A percentile compares a stretch with the other conserved stretches of the same genome.
Evolutionary conservation across 179 eudicot genomes (phyloP).

Genomic region (Drosera spatulata): DNA sequence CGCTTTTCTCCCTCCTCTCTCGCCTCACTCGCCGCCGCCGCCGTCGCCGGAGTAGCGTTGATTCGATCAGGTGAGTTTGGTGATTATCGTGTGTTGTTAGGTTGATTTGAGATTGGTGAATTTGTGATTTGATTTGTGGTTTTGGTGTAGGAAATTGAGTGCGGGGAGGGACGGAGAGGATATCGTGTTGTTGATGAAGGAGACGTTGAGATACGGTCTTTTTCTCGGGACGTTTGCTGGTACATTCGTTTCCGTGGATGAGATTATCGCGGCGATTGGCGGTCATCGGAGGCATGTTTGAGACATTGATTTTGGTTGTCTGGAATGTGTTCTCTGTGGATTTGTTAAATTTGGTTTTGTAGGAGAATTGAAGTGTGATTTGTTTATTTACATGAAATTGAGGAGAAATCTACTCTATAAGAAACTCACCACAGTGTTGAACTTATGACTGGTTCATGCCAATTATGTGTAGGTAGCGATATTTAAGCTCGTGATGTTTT

Average conservation of each 20-base stretch:
- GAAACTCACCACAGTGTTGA: no score
- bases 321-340: neutral
- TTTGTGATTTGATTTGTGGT: neutral
- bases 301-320: neutral
- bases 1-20: constrained; percentile 71
- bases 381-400: no score
- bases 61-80: constrained; percentile 24
- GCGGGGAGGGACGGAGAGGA: constrained; percentile 49
- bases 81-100: neutral
- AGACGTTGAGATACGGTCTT: constrained; percentile 86
- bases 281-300: constrained; percentile 70
- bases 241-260: constrained; percentile 87
- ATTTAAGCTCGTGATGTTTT: no score
- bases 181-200: constrained; percentile 46
- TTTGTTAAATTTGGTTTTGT: no score
- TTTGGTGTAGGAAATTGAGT: constrained; percentile 37
- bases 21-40: constrained; percentile 79
- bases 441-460: no score
- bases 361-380: no score
- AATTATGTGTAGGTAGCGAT: no score
- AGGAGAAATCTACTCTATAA: no score
- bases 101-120: neutral
- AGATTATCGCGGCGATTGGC: constrained; percentile 66
- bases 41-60: constrained; percentile 33
- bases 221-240: constrained; percentile 95